phyloP scores from a whole-genome alignment of 495 filamentous ascomycete genomes.

The Articulospora tetracladia region DNA sequence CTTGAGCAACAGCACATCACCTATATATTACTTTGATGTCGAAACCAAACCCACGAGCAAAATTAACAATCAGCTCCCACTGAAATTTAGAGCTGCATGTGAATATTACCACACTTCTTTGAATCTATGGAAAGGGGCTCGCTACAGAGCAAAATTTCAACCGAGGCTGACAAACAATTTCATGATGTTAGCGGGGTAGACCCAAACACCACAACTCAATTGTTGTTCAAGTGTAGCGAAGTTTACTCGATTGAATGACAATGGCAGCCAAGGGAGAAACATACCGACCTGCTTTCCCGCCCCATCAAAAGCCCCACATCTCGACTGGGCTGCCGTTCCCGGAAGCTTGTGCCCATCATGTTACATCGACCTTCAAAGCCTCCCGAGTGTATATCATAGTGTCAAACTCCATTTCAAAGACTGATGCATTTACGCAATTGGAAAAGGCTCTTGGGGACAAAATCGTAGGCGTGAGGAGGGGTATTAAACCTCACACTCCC shows the following conservation, averaged over 20 bases:
- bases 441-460: slow-evolving; percentile 40
- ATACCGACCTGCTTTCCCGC: slow-evolving; percentile 26
- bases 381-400: slow-evolving; percentile 51
- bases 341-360: slow-evolving; percentile 44
- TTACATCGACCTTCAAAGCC: slow-evolving; percentile 32
- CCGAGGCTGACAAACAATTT: not conserved
- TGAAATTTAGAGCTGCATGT: no score
- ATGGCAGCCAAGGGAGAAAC: not conserved
- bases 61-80: no score
- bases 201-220: not conserved
- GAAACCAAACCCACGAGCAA: no score
- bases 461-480: slow-evolving; percentile 48
- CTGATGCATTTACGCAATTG: slow-evolving; percentile 43
- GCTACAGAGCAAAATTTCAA: not conserved
- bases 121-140: not conserved
- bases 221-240: not conserved
- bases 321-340: slow-evolving; percentile 50
- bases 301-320: slow-evolving; percentile 37
- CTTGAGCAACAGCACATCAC: no score
- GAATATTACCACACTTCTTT: no score
- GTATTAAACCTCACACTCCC: slow-evolving; percentile 56
- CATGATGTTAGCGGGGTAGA: no score
- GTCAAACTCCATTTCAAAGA: slow-evolving; percentile 55
- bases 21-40: no score
- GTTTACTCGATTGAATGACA: no score